Evolutionary conservation across 768 basidiomycete species (phyloP).

Genomic region (Leccinellum rugosiceps): DNA sequence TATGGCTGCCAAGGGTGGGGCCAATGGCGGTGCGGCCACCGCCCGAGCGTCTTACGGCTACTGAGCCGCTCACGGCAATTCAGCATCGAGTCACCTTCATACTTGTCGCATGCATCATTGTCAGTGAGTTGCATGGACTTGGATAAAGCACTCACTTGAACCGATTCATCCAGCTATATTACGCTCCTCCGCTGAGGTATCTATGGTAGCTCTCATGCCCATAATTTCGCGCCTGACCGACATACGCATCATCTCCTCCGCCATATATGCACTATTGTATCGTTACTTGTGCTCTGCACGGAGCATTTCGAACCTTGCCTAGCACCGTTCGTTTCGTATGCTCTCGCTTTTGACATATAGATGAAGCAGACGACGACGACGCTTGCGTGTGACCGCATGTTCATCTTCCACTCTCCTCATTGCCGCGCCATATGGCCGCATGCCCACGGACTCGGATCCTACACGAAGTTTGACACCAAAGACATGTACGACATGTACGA

Average conservation of each 20-base stretch:
- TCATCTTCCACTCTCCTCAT: conserved; percentile 16
- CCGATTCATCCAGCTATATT: conserved; percentile 11
- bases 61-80: conserved; percentile 16
- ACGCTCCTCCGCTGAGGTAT: conserved; percentile 16
- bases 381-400: conserved; percentile 19
- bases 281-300: conserved; percentile 10
- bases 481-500: conserved; percentile 28
- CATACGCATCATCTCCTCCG: conserved; percentile 12
- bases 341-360: conserved; percentile 16
- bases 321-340: conserved; percentile 1
- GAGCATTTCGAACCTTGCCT: not conserved
- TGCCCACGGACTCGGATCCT: conserved; percentile 9
- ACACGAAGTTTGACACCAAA: conserved; percentile 11
- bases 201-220: conserved; percentile 14
- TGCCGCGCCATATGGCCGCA: conserved; percentile 16
- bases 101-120: conserved; percentile 5
- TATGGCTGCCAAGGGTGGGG: conserved; percentile 36
- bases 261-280: conserved; percentile 7
- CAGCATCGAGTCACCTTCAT: conserved; percentile 1
- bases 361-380: conserved; percentile 17
- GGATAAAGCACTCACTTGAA: not conserved
- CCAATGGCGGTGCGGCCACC: conserved; percentile 28
- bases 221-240: conserved; percentile 15
- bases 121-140: conserved; percentile 15
- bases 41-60: conserved; percentile 41